Evolutionary conservation across 2,329 filamentous ascomycete species (phyloP).

Genomic region (Colletotrichum somersetense): DNA sequence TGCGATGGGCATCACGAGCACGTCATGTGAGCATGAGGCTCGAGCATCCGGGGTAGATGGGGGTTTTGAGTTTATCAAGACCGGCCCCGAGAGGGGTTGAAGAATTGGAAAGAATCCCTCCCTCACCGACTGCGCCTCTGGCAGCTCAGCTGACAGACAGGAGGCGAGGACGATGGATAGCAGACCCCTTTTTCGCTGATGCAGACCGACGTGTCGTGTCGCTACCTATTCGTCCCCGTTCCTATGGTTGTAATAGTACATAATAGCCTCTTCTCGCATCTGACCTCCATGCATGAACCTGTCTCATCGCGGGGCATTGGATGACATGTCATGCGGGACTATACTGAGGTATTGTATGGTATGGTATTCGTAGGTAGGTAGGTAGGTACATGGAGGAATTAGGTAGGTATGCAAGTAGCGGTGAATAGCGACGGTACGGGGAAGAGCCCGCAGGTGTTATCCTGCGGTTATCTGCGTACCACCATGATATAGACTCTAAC

Average conservation of each 20-base stretch:
- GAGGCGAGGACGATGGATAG: not conserved
- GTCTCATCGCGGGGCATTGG: conserved; percentile 17
- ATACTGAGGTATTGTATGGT: not conserved
- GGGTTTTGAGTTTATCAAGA: not conserved
- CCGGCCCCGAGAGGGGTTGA: not conserved
- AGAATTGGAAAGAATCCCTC: conserved; percentile 7
- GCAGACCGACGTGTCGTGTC: not conserved
- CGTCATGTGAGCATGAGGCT: conserved; percentile 22
- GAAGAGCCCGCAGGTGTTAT: not conserved
- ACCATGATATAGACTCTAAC: conserved; percentile 2
- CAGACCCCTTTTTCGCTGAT: not conserved
- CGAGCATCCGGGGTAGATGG: conserved; percentile 16
- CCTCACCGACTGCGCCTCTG: not conserved
- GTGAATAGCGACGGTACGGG: conserved; percentile 12
- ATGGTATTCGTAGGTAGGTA: too few species aligned
- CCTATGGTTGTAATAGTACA: not conserved
- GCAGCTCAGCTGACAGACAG: not conserved
- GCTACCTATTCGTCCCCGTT: too few species aligned
- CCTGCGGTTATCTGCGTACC: conserved; percentile 1
- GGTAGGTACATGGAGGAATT: not conserved
- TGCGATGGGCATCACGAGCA: not conserved
- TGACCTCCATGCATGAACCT: conserved; percentile 26
- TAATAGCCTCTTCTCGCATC: conserved; percentile 17
- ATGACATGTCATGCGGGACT: conserved; percentile 26
- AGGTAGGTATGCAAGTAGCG: conserved; percentile 33